These are phyloP conservation scores for Ceratobasidium sp. DNA, from an alignment of 1,284 basidiomycete genomes.

Conservation along the genomic window DNA sequence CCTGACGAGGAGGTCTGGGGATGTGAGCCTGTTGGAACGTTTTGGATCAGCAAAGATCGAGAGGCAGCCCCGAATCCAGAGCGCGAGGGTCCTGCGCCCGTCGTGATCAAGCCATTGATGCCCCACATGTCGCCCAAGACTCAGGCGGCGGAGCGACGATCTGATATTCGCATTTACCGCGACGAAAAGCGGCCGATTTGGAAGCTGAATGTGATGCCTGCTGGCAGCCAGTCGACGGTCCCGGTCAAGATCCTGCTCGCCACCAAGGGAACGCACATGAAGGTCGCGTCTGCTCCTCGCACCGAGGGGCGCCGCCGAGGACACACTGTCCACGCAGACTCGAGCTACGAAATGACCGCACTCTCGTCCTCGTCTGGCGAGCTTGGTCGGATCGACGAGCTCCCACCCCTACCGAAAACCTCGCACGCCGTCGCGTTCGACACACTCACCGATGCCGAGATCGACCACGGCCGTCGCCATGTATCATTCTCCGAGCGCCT, in stretches of 20 bases:
- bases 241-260: slow-evolving; percentile 39
- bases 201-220: slow-evolving; percentile 15
- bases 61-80: not conserved
- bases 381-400: slow-evolving; percentile 21
- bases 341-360: slow-evolving; percentile 15
- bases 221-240: slow-evolving; percentile 31
- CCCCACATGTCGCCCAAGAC: slow-evolving; percentile 31
- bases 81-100: not conserved
- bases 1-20: slow-evolving; percentile 38
- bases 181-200: slow-evolving; percentile 39
- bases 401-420: slow-evolving; percentile 5
- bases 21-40: slow-evolving; percentile 36
- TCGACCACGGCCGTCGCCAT: slow-evolving; percentile 39
- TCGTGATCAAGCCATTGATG: slow-evolving; percentile 27
- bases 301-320: slow-evolving; percentile 23
- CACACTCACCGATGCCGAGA: slow-evolving; percentile 36
- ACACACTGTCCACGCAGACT: slow-evolving; percentile 28
- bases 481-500: slow-evolving; percentile 39
- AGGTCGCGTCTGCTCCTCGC: slow-evolving; percentile 30
- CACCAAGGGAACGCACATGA: slow-evolving; percentile 40
- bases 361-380: slow-evolving; percentile 13
- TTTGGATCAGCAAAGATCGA: slow-evolving; percentile 35
- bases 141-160: slow-evolving; percentile 30
- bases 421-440: slow-evolving; percentile 39
- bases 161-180: slow-evolving; percentile 41